These are phyloP conservation scores for Mycena albidolilacea DNA, from an alignment of 768 basidiomycete genomes.

Conservation along the genomic window DNA sequence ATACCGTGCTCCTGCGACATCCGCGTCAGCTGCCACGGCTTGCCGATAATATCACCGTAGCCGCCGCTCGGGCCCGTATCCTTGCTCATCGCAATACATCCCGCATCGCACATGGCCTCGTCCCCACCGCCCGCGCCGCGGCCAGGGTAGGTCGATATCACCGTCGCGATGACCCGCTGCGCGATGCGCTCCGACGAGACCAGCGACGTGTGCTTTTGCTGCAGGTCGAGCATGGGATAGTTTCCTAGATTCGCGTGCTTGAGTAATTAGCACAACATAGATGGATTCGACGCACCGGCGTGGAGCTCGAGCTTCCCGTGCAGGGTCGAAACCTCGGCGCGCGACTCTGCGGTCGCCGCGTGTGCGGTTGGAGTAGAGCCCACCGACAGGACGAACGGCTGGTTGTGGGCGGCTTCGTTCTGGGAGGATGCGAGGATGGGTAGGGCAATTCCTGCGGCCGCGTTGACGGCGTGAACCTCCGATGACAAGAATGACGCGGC, in stretches of 20 bases:
- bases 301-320: conserved; percentile 81
- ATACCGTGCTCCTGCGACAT: conserved; percentile 88
- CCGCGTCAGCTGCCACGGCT: conserved; percentile 73
- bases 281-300: conserved; percentile 64
- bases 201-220: conserved; percentile 84
- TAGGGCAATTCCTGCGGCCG: conserved; percentile 71
- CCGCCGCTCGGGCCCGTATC: conserved; percentile 83
- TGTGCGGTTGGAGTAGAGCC: conserved; percentile 94
- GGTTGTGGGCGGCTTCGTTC: conserved; percentile 50
- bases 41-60: conserved; percentile 80
- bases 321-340: conserved; percentile 57
- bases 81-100: conserved; percentile 90
- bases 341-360: conserved; percentile 70
- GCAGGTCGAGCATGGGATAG: conserved; percentile 88
- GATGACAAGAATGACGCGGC: conserved; percentile 76
- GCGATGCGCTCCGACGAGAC: conserved; percentile 71
- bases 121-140: conserved; percentile 73
- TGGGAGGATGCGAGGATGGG: conserved; percentile 58
- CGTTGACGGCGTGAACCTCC: conserved; percentile 81
- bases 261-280: background rate
- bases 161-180: conserved; percentile 77
- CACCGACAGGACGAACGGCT: conserved; percentile 80
- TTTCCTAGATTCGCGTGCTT: conserved; percentile 62
- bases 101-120: conserved; percentile 87
- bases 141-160: conserved; percentile 86